Evolutionary conservation across 2,329 filamentous ascomycete species (phyloP).

Genomic region (Cladosporium colombiae): DNA sequence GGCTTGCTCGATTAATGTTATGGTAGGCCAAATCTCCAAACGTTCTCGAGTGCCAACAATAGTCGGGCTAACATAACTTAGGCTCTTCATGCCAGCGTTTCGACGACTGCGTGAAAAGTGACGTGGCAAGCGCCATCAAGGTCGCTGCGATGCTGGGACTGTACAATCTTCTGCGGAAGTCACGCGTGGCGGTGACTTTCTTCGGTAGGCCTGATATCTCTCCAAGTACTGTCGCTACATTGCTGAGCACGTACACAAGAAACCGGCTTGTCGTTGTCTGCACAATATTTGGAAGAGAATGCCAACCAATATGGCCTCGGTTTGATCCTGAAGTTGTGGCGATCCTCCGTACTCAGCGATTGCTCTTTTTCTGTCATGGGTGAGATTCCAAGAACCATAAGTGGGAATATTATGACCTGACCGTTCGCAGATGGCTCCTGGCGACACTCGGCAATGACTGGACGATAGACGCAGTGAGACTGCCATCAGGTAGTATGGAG

Average conservation of each 20-base stretch:
- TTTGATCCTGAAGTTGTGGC: background rate
- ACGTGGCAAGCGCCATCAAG: background rate
- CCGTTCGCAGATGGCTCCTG: constrained; percentile 1
- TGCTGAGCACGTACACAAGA: background rate
- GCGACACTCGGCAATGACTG: constrained; percentile 6
- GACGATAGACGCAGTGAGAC: background rate
- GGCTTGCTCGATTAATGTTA: constrained; percentile 9
- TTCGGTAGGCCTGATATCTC: background rate
- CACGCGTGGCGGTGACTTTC: background rate
- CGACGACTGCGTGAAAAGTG: background rate
- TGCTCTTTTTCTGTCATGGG: background rate
- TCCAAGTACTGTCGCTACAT: no score
- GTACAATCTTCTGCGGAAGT: background rate
- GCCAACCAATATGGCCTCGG: background rate
- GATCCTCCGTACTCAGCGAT: background rate
- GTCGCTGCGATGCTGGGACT: constrained; percentile 8
- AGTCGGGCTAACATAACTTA: background rate
- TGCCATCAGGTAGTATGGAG: background rate
- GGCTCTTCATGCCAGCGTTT: background rate
- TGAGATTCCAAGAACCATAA: background rate
- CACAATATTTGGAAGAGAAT: background rate
- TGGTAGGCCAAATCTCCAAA: background rate
- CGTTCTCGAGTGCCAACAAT: no score
- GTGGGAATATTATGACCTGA: background rate
- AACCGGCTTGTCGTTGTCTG: background rate